These are phyloP conservation scores for Nitzschia putrida DNA, from an alignment of 108 stramenopile genomes.

Conservation along the genomic window DNA sequence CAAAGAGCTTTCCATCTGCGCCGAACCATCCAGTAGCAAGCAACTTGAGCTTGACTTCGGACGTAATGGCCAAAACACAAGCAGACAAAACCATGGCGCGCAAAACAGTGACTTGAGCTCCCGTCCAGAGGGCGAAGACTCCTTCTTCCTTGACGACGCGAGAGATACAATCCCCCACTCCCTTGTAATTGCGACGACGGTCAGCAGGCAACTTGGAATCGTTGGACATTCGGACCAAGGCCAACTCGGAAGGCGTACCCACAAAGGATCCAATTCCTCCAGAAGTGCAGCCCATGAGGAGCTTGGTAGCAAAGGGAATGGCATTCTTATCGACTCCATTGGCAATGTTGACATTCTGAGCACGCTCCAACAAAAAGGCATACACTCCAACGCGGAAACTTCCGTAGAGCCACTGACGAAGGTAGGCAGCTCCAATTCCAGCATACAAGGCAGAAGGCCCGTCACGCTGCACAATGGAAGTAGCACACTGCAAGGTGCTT, in stretches of 20 bases:
- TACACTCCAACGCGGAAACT: conserved; percentile 75
- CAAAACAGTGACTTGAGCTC: conserved; percentile 66
- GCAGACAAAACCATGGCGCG: conserved; percentile 65
- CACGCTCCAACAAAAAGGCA: conserved; percentile 63
- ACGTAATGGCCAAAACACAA: conserved; percentile 63
- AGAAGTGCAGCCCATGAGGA: conserved; percentile 63
- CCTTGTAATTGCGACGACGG: conserved; percentile 66
- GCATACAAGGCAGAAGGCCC: conserved; percentile 61
- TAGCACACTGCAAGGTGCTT: conserved; percentile 46
- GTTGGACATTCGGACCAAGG: conserved; percentile 70
- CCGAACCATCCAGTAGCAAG: conserved; percentile 52
- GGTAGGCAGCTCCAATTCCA: conserved; percentile 68
- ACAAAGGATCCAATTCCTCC: conserved; percentile 76
- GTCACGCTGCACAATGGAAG: conserved; percentile 41
- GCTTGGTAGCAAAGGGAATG: conserved; percentile 55
- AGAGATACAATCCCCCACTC: conserved; percentile 58
- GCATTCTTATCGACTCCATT: conserved; percentile 62
- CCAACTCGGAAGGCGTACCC: conserved; percentile 70
- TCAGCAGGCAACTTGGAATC: conserved; percentile 65
- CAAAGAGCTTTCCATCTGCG: conserved; percentile 48
- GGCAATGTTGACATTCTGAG: conserved; percentile 50
- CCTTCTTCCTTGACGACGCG: conserved; percentile 71
- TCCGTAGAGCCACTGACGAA: conserved; percentile 78
- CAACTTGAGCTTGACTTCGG: conserved; percentile 61
- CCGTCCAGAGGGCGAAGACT: conserved; percentile 49